Base-by-base conservation (phyloP, 2,329 filamentous ascomycete species). In the Trematosphaeria pertusa region DNA sequence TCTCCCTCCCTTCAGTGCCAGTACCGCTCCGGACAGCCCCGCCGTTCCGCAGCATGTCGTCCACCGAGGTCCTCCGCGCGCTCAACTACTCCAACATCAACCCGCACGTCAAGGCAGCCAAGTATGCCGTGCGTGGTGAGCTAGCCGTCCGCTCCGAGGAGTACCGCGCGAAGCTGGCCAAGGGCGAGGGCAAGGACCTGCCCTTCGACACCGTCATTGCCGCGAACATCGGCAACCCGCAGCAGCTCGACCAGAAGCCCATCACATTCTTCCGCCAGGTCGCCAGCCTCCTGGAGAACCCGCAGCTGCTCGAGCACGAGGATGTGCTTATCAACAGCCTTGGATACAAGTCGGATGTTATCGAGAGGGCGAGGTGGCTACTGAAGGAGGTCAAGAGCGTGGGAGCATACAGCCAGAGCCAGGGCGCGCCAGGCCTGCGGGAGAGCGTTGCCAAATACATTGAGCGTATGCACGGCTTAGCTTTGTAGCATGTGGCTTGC, bases 191-290 rank as follows among this genome's bases (percentile, higher is more conserved):
- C 62, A 80, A 76, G 72, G 69, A 75, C 66, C 81, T 97, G 39
- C 93, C 94, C 37, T 99, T 99, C 74, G 81, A 89, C 64, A 83
- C 91, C 50, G 87, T 99, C 74, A 93, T 99, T 77, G 92, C 89
- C 54, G 94, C 94, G 75, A 99, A 99, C 78, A 99, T 99, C 68
- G 94, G 94, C 69, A 99, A 99, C 79, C 94, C 94, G 3, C 94
- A 99, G 76, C 94, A 99, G 77, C 85, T 99, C 54, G 94, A 97
- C 77, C 94, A 99, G 82, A 95, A 97, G 81, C 94, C 94, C 66
- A 93, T 99, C 66, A 99, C 94, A 61, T 99, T 97, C 81, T 97
- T 99, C 85, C 87, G 94, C 62, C 93, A 99, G 78, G 94, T 99
- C 20, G 83, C 94, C 65, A 96, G 91, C 75, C 74, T 99, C 53